These are phyloP conservation scores for Fusarium sp. DNA, from an alignment of 2,329 filamentous ascomycete genomes.

Conservation along the genomic window DNA sequence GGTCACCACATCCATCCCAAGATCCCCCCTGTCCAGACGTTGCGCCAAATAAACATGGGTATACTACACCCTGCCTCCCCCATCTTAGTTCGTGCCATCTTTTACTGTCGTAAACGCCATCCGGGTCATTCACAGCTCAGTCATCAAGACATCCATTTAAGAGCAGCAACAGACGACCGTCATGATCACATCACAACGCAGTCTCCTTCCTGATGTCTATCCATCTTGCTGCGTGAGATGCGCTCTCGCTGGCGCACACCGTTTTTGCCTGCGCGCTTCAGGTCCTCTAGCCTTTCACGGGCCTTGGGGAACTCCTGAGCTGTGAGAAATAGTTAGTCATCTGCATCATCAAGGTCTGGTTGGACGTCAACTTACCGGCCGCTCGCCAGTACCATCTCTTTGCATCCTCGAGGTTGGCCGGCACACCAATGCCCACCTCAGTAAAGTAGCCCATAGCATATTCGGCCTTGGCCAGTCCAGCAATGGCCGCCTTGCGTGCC, in stretches of 20 bases:
- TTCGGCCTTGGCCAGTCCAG: constrained; percentile 91
- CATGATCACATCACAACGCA: constrained; percentile 80
- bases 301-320: constrained; percentile 96
- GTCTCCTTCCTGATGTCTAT: constrained; percentile 88
- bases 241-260: constrained; percentile 78
- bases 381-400: constrained; percentile 99
- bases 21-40: neutral
- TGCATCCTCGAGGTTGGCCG: constrained; percentile 90
- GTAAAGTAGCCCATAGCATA: constrained; percentile 98
- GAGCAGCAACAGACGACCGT: neutral
- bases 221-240: constrained; percentile 83
- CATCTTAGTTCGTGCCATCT: constrained; percentile 1
- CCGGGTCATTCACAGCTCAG: constrained; percentile 3
- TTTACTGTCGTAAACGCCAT: neutral
- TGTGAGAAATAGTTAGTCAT: constrained; percentile 55
- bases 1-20: constrained; percentile 3
- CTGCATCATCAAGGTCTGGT: neutral
- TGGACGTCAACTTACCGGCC: constrained; percentile 77
- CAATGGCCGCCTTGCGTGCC: constrained; percentile 92
- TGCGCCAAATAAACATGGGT: neutral
- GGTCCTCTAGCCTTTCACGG: constrained; percentile 89
- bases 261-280: constrained; percentile 83
- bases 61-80: neutral
- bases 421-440: constrained; percentile 91
- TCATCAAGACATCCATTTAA: neutral